Evolutionary conservation across 1,284 basidiomycete species (phyloP).

Genomic region (Agaricales sp.): DNA sequence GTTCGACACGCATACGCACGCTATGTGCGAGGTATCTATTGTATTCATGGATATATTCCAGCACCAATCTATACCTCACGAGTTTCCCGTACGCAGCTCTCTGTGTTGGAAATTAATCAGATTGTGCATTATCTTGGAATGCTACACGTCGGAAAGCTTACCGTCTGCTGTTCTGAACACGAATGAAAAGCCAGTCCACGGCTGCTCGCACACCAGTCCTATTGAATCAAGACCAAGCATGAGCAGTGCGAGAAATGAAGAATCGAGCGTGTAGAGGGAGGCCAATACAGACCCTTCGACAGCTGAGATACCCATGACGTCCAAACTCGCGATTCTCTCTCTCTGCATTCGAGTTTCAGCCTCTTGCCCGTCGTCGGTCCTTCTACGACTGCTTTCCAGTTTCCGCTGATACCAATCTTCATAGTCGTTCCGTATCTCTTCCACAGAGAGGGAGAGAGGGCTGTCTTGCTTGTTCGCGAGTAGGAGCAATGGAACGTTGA

Average conservation of each 20-base stretch:
- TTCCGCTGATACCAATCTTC: slow-evolving; percentile 80
- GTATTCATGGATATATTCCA: too few species aligned
- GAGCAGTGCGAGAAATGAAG: slow-evolving; percentile 1
- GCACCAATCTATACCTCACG: too few species aligned
- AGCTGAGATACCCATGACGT: slow-evolving; percentile 86
- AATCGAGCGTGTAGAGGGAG: not conserved
- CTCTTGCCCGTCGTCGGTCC: slow-evolving; percentile 24
- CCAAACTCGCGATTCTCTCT: slow-evolving; percentile 72
- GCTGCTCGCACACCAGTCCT: slow-evolving; percentile 86
- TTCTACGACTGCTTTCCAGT: slow-evolving; percentile 49
- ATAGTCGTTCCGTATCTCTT: slow-evolving; percentile 84
- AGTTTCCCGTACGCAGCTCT: too few species aligned
- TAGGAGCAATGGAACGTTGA: slow-evolving; percentile 79
- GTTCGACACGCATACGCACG: too few species aligned
- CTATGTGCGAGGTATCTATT: too few species aligned
- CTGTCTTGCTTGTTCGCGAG: slow-evolving; percentile 92
- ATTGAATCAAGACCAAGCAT: slow-evolving; percentile 4
- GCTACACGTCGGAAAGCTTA: too few species aligned
- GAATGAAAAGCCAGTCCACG: slow-evolving; percentile 88
- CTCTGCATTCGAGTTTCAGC: slow-evolving; percentile 41
- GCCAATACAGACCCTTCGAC: slow-evolving; percentile 68
- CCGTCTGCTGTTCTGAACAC: slow-evolving; percentile 91
- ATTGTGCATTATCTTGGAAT: too few species aligned
- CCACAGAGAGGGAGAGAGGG: slow-evolving; percentile 67
- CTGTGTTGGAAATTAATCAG: too few species aligned